A percentile compares a stretch with the other conserved stretches of the same genome.
Conservation (phyloP, 2,329 filamentous ascomycete genomes). For the Penicillium sclerotigenum region DNA sequence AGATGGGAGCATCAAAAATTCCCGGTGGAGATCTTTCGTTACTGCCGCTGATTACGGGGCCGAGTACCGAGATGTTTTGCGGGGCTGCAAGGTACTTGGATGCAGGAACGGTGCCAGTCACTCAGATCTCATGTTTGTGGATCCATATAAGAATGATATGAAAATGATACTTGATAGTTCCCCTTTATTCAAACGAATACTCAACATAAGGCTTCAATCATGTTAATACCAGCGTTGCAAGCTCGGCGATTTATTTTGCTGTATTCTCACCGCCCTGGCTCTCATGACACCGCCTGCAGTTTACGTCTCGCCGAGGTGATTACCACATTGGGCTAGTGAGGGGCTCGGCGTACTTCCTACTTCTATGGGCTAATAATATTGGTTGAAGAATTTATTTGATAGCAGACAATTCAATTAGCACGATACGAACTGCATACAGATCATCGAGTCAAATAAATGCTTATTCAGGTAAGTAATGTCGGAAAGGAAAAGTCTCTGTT, state of each 20-base stretch:
- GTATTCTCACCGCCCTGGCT: slow-evolving; percentile 9
- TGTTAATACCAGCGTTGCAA: not conserved
- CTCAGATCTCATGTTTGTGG: not conserved
- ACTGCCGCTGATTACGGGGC: slow-evolving; percentile 1
- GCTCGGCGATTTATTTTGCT: not conserved
- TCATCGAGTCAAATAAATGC: slow-evolving; percentile 10
- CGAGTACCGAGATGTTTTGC: slow-evolving; percentile 6
- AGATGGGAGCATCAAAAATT: slow-evolving; percentile 38
- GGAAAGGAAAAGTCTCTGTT: slow-evolving; percentile 8
- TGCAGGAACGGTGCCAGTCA: not conserved
- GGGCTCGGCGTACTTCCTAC: not conserved
- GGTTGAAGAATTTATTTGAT: not conserved
- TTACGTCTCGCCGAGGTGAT: slow-evolving; percentile 10
- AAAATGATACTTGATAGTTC: no score
- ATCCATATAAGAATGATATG: not conserved
- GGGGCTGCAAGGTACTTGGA: not conserved
- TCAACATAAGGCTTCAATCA: no score
- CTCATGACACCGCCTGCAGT: slow-evolving; percentile 5
- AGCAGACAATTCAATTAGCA: slow-evolving; percentile 10
- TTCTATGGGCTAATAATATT: not conserved
- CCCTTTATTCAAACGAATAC: not conserved
- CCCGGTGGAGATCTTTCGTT: slow-evolving; percentile 7
- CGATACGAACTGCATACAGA: slow-evolving; percentile 12
- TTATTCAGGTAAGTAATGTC: slow-evolving; percentile 12
- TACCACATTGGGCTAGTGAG: slow-evolving; percentile 10